Percentiles rank a stretch among this genome's conserved stretches.
These are phyloP conservation scores for Polyrhizophydium stewartii DNA, from an alignment of 371 early-diverging fungal species.

Conservation along the genomic window DNA sequence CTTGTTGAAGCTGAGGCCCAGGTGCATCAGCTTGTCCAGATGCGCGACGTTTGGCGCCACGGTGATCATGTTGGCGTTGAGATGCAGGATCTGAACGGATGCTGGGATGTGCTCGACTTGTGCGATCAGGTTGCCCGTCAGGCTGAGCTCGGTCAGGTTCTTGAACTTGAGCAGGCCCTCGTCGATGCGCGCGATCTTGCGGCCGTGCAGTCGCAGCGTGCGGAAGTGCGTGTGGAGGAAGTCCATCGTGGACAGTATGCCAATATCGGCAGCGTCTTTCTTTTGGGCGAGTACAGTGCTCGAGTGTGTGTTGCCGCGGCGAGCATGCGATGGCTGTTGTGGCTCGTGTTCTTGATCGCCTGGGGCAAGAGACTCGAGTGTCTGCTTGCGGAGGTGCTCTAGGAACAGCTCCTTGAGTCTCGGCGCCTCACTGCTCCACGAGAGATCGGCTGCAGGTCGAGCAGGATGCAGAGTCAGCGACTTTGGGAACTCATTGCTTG, in stretches of 20 bases:
- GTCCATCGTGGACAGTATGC: not conserved
- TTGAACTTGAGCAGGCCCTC: not conserved
- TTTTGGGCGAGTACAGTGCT: too few relatives aligned
- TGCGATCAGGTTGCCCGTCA: not conserved
- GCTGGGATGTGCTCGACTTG: not conserved
- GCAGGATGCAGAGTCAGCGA: not conserved
- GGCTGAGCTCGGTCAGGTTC: not conserved
- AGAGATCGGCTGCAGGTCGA: not conserved
- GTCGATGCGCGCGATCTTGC: not conserved
- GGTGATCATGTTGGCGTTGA: not conserved
- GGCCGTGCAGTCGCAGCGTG: not conserved
- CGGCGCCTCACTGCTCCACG: not conserved
- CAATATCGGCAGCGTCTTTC: not conserved
- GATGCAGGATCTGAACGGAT: not conserved
- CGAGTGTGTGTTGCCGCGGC: too few relatives aligned
- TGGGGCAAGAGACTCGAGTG: too few relatives aligned
- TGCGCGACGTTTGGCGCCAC: not conserved
- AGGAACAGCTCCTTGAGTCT: not conserved
- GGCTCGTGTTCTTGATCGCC: too few relatives aligned
- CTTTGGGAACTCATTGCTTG: not conserved
- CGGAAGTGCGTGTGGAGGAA: not conserved
- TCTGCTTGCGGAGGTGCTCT: not conserved
- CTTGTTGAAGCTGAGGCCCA: conserved; percentile 7
- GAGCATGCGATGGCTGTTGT: too few relatives aligned
- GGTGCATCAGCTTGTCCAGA: conserved; percentile 7